Conservation (phyloP, 495 filamentous ascomycete genomes). For the Aspergillus campestris region DNA sequence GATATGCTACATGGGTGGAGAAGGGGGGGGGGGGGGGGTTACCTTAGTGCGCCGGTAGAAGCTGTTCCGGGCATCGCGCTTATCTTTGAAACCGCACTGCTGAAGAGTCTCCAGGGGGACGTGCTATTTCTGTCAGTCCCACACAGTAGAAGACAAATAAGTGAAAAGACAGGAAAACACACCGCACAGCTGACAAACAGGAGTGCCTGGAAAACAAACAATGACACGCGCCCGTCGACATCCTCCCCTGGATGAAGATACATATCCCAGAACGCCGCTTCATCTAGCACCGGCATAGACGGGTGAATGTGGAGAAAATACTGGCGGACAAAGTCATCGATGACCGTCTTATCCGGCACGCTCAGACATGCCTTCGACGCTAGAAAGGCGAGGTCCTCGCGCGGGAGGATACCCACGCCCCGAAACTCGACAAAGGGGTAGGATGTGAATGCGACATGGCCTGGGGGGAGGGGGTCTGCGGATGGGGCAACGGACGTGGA, state of each 20-base stretch:
- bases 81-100: constrained; percentile 34
- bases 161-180: constrained; percentile 5
- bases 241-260: constrained; percentile 11
- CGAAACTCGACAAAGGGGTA: constrained; percentile 31
- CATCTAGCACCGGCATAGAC: constrained; percentile 36
- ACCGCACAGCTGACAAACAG: constrained; percentile 41
- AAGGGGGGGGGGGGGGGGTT: not conserved
- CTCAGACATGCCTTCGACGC: constrained; percentile 34
- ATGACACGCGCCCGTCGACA: constrained; percentile 23
- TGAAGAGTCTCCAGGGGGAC: constrained; percentile 31
- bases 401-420: constrained; percentile 26
- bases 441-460: constrained; percentile 15
- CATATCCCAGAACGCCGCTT: constrained; percentile 40
- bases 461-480: not conserved
- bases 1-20: not conserved
- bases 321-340: constrained; percentile 36
- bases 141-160: too few relatives aligned
- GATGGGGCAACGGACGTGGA: not conserved
- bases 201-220: constrained; percentile 42
- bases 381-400: constrained; percentile 37
- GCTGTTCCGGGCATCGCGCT: constrained; percentile 31
- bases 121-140: constrained; percentile 17
- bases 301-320: constrained; percentile 45
- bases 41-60: constrained; percentile 38
- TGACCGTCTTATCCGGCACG: constrained; percentile 26